A percentile compares a stretch with the other conserved stretches of the same genome.
These are phyloP conservation scores for Starmera caribaea DNA, from an alignment of 805 yeast genomes.

Conservation along the genomic window DNA sequence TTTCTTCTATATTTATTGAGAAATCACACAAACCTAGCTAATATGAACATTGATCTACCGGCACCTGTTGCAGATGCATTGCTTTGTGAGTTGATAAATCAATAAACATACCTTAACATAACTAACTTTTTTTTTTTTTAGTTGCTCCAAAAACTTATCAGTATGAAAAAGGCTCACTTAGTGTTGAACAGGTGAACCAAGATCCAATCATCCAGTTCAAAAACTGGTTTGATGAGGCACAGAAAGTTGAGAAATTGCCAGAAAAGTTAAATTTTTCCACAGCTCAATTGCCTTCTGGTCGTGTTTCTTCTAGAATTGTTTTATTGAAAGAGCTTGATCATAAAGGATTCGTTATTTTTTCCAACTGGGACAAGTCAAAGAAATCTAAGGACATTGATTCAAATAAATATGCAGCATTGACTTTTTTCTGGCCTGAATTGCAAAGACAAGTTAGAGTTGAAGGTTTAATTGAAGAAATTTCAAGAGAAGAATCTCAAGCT, in stretches of 20 bases:
- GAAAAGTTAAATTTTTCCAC: slow-evolving; percentile 87
- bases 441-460: slow-evolving; percentile 94
- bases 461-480: slow-evolving; percentile 68
- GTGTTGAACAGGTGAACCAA: slow-evolving; percentile 37
- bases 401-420: slow-evolving; percentile 74
- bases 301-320: slow-evolving; percentile 77
- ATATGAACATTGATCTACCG: too few relatives aligned
- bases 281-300: slow-evolving; percentile 81
- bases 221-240: slow-evolving; percentile 78
- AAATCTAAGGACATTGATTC: slow-evolving; percentile 62
- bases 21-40: too few relatives aligned
- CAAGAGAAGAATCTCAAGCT: slow-evolving; percentile 61
- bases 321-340: slow-evolving; percentile 84
- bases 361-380: slow-evolving; percentile 86
- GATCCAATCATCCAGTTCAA: slow-evolving; percentile 76
- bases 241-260: slow-evolving; percentile 52
- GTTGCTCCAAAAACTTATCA: slow-evolving; percentile 86
- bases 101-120: background rate
- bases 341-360: slow-evolving; percentile 76
- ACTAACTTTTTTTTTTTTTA: slow-evolving; percentile 1
- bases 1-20: too few relatives aligned
- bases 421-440: slow-evolving; percentile 84
- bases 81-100: background rate
- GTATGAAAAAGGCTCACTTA: slow-evolving; percentile 59
- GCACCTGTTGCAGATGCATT: too few relatives aligned